These are phyloP conservation scores for Echinosophora koreensis DNA, from an alignment of 306 rosid genomes.

Conservation along the genomic window DNA sequence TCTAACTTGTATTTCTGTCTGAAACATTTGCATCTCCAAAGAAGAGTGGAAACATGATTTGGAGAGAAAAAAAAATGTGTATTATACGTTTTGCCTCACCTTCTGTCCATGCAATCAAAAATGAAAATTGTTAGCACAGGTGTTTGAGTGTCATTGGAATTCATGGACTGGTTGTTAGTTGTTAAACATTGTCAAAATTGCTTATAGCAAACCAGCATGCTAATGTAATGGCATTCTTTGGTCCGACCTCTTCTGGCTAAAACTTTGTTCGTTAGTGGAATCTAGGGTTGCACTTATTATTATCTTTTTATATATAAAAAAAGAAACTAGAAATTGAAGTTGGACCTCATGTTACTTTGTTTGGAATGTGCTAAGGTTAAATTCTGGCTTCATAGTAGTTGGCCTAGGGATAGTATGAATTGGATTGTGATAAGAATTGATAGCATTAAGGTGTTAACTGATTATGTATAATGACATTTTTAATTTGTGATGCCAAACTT, in stretches of 20 bases:
- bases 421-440: constrained; percentile 24
- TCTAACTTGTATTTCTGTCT: constrained; percentile 24
- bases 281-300: background rate
- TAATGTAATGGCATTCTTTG: constrained; percentile 9
- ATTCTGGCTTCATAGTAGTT: constrained; percentile 28
- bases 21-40: constrained; percentile 37
- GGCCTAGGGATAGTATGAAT: constrained; percentile 17
- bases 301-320: too few relatives aligned
- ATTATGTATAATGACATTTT: background rate
- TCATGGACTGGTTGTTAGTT: background rate
- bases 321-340: background rate
- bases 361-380: constrained; percentile 21
- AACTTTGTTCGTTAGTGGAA: constrained; percentile 1
- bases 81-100: background rate
- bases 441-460: constrained; percentile 22
- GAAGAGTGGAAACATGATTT: constrained; percentile 8
- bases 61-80: background rate
- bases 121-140: constrained; percentile 10
- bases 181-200: constrained; percentile 9
- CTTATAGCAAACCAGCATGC: background rate
- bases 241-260: constrained; percentile 16
- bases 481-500: constrained; percentile 1
- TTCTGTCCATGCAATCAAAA: background rate
- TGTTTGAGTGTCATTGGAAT: constrained; percentile 27
- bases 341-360: background rate